Evolutionary conservation across 177 flowering plant species (phyloP), one percentile per base, ranked within the genome.

Genomic region (Telopea speciosissima): DNA sequence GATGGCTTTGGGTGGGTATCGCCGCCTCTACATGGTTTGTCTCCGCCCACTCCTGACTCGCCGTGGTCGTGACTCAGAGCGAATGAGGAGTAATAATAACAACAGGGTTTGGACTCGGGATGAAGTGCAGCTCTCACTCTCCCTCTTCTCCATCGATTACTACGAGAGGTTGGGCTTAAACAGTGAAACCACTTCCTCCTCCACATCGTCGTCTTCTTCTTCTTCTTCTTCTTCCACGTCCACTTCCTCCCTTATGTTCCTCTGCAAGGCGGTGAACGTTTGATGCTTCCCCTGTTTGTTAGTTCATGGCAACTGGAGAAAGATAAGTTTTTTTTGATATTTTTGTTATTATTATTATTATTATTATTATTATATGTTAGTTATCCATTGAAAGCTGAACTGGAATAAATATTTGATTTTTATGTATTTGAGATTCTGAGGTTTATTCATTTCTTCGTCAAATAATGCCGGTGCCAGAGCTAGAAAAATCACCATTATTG

Each of bases 111-210:
- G 86, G 87, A 81, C 77, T 26, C 79, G 83, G 64, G 86, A 84
- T 62, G 86, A 81, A 75, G 81, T 86, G 58, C 90, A 87, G 74
- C 86, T 89, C 52, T 84, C 85, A 22, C 77, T 89, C 2, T 89
- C 93, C 3, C 62, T 89, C 73, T 89, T 86, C 71, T 89, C 88
- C 62, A 87, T 89, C 10, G 90, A 89, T 60, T 86, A 78, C 73
- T 89, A 89, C 69, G 93, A 89, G 82, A 76, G 87, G 75, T 75
- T 83, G 64, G 79, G 77, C 6, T 81, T 77, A 17, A 73, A 72
- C 0, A 68, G 63, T 7, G 75, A 66, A 22, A 65, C n/a, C 9
- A 73, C 49, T 13, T 31, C 33, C 33, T 31, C 33, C 33, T 2
- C n/a, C n/a, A n/a, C n/a, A n/a, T n/a, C n/a, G n/a, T n/a, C n/a